These are phyloP conservation scores for Lepiota venenata DNA, from an alignment of 768 basidiomycete species.

Conservation along the genomic window DNA sequence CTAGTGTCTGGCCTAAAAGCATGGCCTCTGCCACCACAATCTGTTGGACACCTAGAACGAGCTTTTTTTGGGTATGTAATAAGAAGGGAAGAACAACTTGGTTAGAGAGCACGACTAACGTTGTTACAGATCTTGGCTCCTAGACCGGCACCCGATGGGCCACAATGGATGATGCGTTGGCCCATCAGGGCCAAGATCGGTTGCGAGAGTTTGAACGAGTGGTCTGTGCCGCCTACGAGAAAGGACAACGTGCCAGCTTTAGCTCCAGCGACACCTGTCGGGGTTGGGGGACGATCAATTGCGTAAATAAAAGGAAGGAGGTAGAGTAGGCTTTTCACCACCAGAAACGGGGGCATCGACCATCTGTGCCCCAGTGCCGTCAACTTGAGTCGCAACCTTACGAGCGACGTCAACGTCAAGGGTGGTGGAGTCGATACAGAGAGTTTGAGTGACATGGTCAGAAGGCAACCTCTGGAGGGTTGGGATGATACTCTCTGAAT, in stretches of 20 bases:
- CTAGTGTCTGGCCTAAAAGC: conserved; percentile 81
- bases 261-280: conserved; percentile 80
- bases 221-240: conserved; percentile 78
- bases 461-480: conserved; percentile 49
- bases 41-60: conserved; percentile 75
- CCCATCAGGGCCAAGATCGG: conserved; percentile 76
- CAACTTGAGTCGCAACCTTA: conserved; percentile 54
- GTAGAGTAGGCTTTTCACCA: conserved; percentile 44
- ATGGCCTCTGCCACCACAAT: conserved; percentile 88
- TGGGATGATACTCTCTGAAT: conserved; percentile 64
- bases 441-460: conserved; percentile 35
- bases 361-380: conserved; percentile 61
- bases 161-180: conserved; percentile 78
- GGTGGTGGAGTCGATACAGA: conserved; percentile 91
- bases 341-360: conserved; percentile 95
- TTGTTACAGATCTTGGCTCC: conserved; percentile 94
- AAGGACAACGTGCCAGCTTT: conserved; percentile 87
- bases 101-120: conserved; percentile 25
- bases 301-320: neutral
- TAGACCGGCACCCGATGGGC: conserved; percentile 75
- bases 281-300: conserved; percentile 1
- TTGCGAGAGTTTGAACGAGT: conserved; percentile 52
- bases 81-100: conserved; percentile 14
- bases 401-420: conserved; percentile 77
- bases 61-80: conserved; percentile 29